Conservation (phyloP, 306 rosid species). For the Dryas octopetala region DNA sequence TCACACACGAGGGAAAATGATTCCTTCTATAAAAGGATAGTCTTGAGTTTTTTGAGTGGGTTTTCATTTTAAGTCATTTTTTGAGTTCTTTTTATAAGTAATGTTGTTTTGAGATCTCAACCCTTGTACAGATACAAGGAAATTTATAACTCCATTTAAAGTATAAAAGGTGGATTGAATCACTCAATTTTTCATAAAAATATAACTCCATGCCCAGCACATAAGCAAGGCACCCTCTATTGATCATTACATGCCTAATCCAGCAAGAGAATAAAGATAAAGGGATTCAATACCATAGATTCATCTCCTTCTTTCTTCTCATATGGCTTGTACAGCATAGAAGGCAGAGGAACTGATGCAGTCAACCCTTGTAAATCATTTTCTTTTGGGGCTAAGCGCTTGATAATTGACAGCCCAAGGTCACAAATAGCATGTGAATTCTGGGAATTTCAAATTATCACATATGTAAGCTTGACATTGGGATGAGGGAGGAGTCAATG, state of each 20-base stretch:
- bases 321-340: conserved; percentile 63
- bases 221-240: conserved; percentile 1
- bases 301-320: conserved; percentile 76
- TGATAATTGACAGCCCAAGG: conserved; percentile 78
- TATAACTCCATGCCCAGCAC: neutral
- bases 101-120: neutral
- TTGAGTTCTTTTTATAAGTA: neutral
- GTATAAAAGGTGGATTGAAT: conserved; percentile 6
- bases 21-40: conserved; percentile 8
- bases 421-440: conserved; percentile 88
- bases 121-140: neutral
- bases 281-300: conserved; percentile 51
- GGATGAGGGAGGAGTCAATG: neutral
- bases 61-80: neutral
- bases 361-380: conserved; percentile 57
- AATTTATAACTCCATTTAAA: neutral
- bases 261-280: conserved; percentile 11
- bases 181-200: neutral
- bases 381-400: conserved; percentile 61
- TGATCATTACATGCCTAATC: conserved; percentile 5
- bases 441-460: conserved; percentile 50
- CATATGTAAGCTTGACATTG: conserved; percentile 30
- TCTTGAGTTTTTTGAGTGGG: neutral
- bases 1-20: conserved; percentile 10
- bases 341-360: conserved; percentile 55